Conservation (phyloP, 805 yeast species). For the Candida dendrica region DNA sequence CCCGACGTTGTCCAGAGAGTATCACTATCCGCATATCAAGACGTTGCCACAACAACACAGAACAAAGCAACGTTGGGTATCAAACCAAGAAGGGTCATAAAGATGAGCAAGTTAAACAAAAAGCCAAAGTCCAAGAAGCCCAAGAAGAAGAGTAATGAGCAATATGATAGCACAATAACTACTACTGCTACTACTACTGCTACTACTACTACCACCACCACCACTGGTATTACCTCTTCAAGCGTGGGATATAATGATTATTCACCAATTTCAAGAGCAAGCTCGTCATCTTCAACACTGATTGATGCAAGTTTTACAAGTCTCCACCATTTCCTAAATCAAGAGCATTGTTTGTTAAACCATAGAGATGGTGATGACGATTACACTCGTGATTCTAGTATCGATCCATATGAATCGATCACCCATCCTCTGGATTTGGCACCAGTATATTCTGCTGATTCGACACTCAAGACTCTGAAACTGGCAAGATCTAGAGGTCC, state of each 20-base stretch:
- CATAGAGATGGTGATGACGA: constrained; percentile 3
- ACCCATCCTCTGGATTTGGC: constrained; percentile 18
- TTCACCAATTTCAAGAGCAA: neutral
- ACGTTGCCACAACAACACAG: neutral
- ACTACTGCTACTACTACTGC: no score
- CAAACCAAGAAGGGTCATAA: constrained; percentile 16
- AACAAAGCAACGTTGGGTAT: neutral
- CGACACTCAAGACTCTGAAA: neutral
- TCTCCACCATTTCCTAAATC: neutral
- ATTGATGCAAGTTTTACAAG: neutral
- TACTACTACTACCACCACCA: no score
- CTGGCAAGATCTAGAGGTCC: constrained; percentile 6
- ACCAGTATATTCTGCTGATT: constrained; percentile 2
- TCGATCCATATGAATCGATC: constrained; percentile 17
- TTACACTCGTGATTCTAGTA: neutral
- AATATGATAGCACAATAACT: neutral
- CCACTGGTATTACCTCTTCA: no score
- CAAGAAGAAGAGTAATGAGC: neutral
- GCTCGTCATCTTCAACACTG: neutral
- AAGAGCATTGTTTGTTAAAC: neutral
- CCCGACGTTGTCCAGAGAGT: constrained; percentile 13
- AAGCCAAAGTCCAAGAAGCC: neutral
- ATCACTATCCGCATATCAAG: constrained; percentile 5
- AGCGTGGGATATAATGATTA: no score
- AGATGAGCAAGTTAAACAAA: constrained; percentile 9